Percentiles rank a stretch among this genome's conserved stretches.
phyloP scores from a whole-genome alignment of 2,329 filamentous ascomycete genomes.

The Phialophora tarda region DNA sequence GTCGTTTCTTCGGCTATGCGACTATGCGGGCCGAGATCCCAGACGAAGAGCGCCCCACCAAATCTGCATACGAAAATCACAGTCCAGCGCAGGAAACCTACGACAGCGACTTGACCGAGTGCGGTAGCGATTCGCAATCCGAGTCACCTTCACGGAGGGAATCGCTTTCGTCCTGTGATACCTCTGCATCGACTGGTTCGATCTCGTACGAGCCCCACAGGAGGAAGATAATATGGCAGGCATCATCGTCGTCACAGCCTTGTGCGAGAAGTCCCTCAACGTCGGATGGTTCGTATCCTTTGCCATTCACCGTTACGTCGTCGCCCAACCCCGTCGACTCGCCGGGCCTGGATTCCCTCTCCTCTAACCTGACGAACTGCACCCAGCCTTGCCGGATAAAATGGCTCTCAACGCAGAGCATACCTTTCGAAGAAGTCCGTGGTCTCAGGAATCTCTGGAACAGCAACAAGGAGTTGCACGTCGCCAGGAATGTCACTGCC shows the following conservation, averaged over 20 bases:
- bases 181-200: conserved; percentile 17
- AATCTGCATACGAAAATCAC: conserved; percentile 10
- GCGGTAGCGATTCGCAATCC: neutral
- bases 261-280: neutral
- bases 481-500: conserved; percentile 32
- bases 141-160: conserved; percentile 12
- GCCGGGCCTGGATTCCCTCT: neutral
- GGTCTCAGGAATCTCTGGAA: conserved; percentile 33
- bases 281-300: neutral
- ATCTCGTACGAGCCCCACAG: conserved; percentile 31
- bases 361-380: neutral
- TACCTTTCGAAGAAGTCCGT: conserved; percentile 29
- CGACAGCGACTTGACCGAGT: neutral
- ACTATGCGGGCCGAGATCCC: conserved; percentile 30
- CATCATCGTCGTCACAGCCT: conserved; percentile 7
- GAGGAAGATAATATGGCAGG: conserved; percentile 31
- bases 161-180: conserved; percentile 23
- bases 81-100: neutral
- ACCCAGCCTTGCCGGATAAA: conserved; percentile 26
- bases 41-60: neutral
- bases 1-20: conserved; percentile 30
- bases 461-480: conserved; percentile 26
- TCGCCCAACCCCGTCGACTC: neutral
- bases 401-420: conserved; percentile 27
- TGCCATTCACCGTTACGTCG: neutral